Evolutionary conservation across 1,139 yeast genomes (phyloP), one percentile per base, ranked within the genome.

Genomic region (Saccharomyces pastorianus): DNA sequence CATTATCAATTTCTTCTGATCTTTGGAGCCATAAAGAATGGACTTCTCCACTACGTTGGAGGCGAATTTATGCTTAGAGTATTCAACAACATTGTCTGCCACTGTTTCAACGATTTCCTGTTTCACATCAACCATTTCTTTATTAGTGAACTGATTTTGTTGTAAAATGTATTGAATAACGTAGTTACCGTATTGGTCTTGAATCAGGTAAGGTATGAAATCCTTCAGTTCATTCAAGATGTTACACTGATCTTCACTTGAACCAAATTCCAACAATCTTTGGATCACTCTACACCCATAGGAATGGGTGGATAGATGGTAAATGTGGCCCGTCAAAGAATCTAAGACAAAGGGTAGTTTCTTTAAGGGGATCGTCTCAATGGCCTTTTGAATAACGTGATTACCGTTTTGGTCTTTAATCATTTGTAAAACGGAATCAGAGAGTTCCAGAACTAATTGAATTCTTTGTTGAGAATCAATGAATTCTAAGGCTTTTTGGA

Each of bases 251-350:
- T 88, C 95, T 14, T 74, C 76, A 7, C 71, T 68, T 9, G 76
- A 70, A 34, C 79, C 81, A 71, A 81, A 84, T 71, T 93, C 98
- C 56, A 95, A 76, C 64, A 91, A 77, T 61, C 99, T 78, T 73
- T 95, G 99, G 58, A 95, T 87, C 5, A 95, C 99, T 57, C 99
- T 80, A 71, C 99, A 95, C 8, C 99, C 99, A 71, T 93, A 95
- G 0, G 97, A 95, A 71, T 95, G 98, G 0, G 96, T 88, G 0
- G 97, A 88, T 59, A 95, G 76, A 66, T 87, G 95, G 65, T 88
- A 88, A 51, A 90, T 87, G 61, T 90, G 96, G 59, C 82, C 82
- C 60, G 81, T 81, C 61, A 93, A 78, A 28, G 93, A 82, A 34
- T 82, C 83, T 64, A 89, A 76, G 54, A 93, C 82, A 64, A 89